Conservation (phyloP, 2,329 filamentous ascomycete genomes). For the Fusarium citri region DNA sequence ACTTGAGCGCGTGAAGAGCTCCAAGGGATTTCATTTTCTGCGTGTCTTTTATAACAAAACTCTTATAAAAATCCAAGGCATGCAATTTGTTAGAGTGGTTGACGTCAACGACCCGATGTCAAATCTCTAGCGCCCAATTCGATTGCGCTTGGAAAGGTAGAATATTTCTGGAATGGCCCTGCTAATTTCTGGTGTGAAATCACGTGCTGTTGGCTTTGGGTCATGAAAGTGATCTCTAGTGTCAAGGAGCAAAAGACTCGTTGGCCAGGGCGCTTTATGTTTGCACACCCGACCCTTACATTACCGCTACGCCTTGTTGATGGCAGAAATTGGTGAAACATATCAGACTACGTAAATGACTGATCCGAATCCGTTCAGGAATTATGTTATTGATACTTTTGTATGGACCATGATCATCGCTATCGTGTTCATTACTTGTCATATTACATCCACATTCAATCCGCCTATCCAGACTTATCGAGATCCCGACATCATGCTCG, state of each 20-base stretch:
- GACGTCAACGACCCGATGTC: constrained; percentile 20
- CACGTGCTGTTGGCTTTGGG: not conserved
- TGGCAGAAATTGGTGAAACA: no score
- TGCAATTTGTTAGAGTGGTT: not conserved
- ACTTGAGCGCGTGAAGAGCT: not conserved
- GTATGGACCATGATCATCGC: not conserved
- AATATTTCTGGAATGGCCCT: not conserved
- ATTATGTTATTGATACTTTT: not conserved
- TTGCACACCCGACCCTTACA: no score
- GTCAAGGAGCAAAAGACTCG: no score
- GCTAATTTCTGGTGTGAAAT: not conserved
- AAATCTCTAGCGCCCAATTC: not conserved
- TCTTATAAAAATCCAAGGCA: not conserved
- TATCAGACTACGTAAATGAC: no score
- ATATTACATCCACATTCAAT: not conserved
- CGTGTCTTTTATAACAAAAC: not conserved
- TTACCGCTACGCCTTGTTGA: no score
- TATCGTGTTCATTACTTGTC: not conserved
- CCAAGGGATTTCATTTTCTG: not conserved
- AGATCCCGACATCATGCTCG: constrained; percentile 19
- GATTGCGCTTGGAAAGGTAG: not conserved
- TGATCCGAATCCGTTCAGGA: not conserved
- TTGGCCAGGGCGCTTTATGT: no score
- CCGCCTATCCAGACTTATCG: fast-evolving
- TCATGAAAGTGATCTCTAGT: not conserved